Percentiles rank a stretch among this genome's conserved stretches.
Conservation (phyloP, 1,284 basidiomycete genomes). For the Boletus smithii region DNA sequence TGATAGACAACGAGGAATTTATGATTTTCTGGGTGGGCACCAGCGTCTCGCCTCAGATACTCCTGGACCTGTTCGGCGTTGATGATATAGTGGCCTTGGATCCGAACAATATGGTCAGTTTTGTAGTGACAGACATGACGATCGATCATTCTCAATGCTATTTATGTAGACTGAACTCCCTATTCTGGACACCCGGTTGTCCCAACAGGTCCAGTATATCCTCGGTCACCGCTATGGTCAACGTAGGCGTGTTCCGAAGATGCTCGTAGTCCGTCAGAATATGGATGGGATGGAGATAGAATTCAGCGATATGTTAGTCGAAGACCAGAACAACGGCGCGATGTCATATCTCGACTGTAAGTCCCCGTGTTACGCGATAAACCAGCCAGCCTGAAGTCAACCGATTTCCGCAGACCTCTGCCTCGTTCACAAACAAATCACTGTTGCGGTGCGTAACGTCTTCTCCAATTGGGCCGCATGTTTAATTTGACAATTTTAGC, state of each 20-base stretch:
- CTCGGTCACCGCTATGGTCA: slow-evolving; percentile 66
- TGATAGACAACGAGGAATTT: slow-evolving; percentile 85
- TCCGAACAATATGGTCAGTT: slow-evolving; percentile 63
- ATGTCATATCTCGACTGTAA: slow-evolving; percentile 86
- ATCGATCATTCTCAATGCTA: slow-evolving; percentile 6
- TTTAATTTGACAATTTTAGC: slow-evolving; percentile 29
- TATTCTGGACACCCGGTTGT: slow-evolving; percentile 71
- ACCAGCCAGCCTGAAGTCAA: slow-evolving; percentile 13
- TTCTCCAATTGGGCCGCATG: background rate
- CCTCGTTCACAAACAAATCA: slow-evolving; percentile 58
- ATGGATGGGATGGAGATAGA: slow-evolving; percentile 93
- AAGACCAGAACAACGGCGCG: slow-evolving; percentile 95
- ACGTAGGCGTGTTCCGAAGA: slow-evolving; percentile 61
- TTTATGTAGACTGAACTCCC: slow-evolving; percentile 66
- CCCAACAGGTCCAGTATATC: slow-evolving; percentile 83
- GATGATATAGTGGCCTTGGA: slow-evolving; percentile 77
- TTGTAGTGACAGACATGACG: background rate
- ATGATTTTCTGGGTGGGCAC: slow-evolving; percentile 91
- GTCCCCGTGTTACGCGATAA: slow-evolving; percentile 30
- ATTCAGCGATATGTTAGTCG: slow-evolving; percentile 94
- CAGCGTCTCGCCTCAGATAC: slow-evolving; percentile 76
- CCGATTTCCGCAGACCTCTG: slow-evolving; percentile 45
- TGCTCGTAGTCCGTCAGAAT: slow-evolving; percentile 88
- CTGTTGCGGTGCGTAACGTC: slow-evolving; percentile 50
- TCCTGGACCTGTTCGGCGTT: slow-evolving; percentile 85